phyloP scores from a whole-genome alignment of 2,329 filamentous ascomycete species.

The Clonostachys rhizophaga region DNA sequence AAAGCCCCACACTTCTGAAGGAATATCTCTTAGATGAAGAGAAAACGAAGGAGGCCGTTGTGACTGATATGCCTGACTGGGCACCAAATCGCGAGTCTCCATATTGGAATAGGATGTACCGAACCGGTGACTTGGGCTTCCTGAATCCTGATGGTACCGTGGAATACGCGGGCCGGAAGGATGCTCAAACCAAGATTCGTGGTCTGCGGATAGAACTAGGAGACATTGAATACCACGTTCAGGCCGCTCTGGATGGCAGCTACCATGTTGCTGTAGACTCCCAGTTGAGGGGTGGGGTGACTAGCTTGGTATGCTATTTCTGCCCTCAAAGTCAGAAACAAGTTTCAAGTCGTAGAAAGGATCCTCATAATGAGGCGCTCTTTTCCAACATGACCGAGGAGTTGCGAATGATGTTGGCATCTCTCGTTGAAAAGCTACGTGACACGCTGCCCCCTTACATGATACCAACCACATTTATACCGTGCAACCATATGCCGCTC shows the following conservation, averaged over 20 bases:
- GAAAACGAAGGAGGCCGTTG: conserved; percentile 28
- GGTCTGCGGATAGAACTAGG: conserved; percentile 46
- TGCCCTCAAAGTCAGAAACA: not conserved
- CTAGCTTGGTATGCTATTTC: not conserved
- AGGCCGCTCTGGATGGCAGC: not conserved
- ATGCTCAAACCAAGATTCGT: conserved; percentile 49
- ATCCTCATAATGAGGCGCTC: not conserved
- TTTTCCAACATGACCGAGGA: not conserved
- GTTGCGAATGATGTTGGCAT: not conserved
- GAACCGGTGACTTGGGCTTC: conserved; percentile 4
- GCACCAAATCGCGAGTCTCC: not conserved
- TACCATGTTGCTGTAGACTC: conserved; percentile 1
- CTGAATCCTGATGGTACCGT: conserved; percentile 24
- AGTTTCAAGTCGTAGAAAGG: not conserved
- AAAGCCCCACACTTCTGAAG: conserved; percentile 35
- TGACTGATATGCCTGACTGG: not conserved
- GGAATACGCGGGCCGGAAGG: conserved; percentile 41
- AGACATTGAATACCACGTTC: conserved; percentile 6
- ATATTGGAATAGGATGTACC: conserved; percentile 3
- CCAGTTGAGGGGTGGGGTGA: not conserved
- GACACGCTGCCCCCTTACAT: conserved; percentile 4
- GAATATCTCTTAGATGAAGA: conserved; percentile 40
- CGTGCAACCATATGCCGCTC: conserved; percentile 6
- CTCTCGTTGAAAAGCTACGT: not conserved
- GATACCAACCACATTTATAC: conserved; percentile 9